Percentiles rank a stretch among this genome's conserved stretches.
phyloP scores from a whole-genome alignment of 495 filamentous ascomycete species.

The Aspergillus ellipticus region DNA sequence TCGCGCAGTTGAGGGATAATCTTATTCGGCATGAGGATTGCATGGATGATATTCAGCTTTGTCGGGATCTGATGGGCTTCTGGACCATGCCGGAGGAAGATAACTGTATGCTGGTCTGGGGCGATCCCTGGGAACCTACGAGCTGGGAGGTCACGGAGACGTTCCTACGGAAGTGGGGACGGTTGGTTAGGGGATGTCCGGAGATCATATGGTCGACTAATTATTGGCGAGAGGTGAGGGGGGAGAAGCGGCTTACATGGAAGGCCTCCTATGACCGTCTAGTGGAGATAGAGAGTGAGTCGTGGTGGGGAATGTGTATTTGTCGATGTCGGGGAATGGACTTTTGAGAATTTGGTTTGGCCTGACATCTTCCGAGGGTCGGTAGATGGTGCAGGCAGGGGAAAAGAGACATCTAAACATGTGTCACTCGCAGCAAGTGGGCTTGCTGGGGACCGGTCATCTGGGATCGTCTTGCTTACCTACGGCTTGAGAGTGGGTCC shows the following conservation, averaged over 20 bases:
- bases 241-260: constrained; percentile 6
- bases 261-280: not conserved
- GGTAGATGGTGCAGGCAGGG: too few relatives aligned
- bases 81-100: constrained; percentile 11
- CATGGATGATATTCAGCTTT: constrained; percentile 21
- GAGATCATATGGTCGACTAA: constrained; percentile 20
- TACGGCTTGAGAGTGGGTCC: too few relatives aligned
- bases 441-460: too few relatives aligned
- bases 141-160: constrained; percentile 30
- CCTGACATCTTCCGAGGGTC: too few relatives aligned
- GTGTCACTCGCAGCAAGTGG: too few relatives aligned
- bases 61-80: constrained; percentile 23
- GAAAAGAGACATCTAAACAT: too few relatives aligned
- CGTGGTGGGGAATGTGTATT: too few relatives aligned
- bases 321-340: too few relatives aligned
- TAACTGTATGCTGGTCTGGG: constrained; percentile 27
- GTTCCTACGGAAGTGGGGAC: constrained; percentile 28
- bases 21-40: constrained; percentile 16
- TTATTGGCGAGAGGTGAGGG: constrained; percentile 18
- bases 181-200: constrained; percentile 20
- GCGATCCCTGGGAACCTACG: constrained; percentile 23
- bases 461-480: too few relatives aligned
- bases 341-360: too few relatives aligned
- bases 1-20: constrained; percentile 30
- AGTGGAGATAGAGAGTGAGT: too few relatives aligned